These are phyloP conservation scores for Pseudocercospora pini-densiflorae DNA, from an alignment of 2,329 filamentous ascomycete species.

Conservation along the genomic window DNA sequence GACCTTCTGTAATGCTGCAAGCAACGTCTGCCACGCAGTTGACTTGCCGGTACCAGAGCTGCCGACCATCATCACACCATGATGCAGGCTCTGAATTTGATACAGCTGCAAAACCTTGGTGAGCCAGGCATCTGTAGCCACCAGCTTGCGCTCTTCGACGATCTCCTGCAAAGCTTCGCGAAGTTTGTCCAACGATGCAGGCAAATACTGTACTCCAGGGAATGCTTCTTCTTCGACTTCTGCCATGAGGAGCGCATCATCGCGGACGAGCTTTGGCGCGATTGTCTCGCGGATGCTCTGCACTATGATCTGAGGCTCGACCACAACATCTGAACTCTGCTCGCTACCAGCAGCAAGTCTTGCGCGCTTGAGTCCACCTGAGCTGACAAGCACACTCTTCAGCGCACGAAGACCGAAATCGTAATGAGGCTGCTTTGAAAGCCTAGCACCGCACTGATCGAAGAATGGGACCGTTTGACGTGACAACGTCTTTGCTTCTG, in stretches of 20 bases:
- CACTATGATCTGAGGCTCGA: conserved; percentile 97
- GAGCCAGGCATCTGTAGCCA: conserved; percentile 95
- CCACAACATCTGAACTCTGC: conserved; percentile 63
- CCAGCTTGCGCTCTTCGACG: conserved; percentile 82
- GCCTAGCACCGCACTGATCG: conserved; percentile 76
- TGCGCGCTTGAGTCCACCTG: conserved; percentile 89
- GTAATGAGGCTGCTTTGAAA: conserved; percentile 98
- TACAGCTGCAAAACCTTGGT: conserved; percentile 96
- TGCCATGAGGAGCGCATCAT: conserved; percentile 87
- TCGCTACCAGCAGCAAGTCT: conserved; percentile 66
- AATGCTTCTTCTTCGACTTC: conserved; percentile 84
- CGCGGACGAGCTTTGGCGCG: conserved; percentile 92
- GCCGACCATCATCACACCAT: conserved; percentile 99
- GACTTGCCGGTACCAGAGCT: conserved; percentile 98
- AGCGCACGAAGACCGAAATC: conserved; percentile 97
- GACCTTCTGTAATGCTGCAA: conserved; percentile 88
- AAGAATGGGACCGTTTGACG: conserved; percentile 99
- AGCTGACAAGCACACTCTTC: conserved; percentile 98
- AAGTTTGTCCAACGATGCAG: conserved; percentile 80
- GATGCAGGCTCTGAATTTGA: conserved; percentile 96
- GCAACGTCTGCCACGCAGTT: conserved; percentile 87
- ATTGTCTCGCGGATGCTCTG: conserved; percentile 99
- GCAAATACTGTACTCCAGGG: conserved; percentile 89
- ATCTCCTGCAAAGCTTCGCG: conserved; percentile 81
- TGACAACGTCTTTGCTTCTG: conserved; percentile 89